phyloP scores from a whole-genome alignment of 2,329 filamentous ascomycete species.

The Sarocladiaceae sp. region DNA sequence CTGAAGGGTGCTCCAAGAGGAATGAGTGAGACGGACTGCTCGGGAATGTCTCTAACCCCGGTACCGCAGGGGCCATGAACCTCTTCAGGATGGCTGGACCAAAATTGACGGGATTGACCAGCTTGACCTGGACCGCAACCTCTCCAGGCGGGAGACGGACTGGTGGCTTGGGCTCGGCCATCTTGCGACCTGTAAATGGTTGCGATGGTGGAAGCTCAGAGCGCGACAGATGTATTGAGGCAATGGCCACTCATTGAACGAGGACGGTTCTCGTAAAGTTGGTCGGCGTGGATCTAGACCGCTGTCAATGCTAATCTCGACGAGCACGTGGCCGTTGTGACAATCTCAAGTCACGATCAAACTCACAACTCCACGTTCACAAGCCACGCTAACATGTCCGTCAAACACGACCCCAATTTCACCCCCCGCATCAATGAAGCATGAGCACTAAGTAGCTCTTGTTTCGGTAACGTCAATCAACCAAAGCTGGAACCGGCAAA shows the following conservation, averaged over 20 bases:
- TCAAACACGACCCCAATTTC: too few relatives aligned
- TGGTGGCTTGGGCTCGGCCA: not conserved
- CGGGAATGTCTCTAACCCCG: constrained; percentile 26
- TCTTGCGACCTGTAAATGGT: too few relatives aligned
- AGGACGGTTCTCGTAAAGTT: too few relatives aligned
- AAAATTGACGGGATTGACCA: constrained; percentile 33
- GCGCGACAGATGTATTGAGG: too few relatives aligned
- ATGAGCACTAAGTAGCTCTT: not conserved
- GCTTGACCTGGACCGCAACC: constrained; percentile 17
- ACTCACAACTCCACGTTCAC: too few relatives aligned
- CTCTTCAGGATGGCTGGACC: constrained; percentile 30
- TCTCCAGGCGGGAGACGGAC: not conserved
- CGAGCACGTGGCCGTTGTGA: too few relatives aligned
- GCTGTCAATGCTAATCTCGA: too few relatives aligned
- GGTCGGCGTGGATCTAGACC: too few relatives aligned
- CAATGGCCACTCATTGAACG: too few relatives aligned
- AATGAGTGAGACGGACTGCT: constrained; percentile 23
- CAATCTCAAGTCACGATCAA: too few relatives aligned
- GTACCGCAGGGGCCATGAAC: constrained; percentile 31
- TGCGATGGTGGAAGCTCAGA: too few relatives aligned
- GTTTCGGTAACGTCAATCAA: not conserved
- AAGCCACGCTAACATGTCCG: too few relatives aligned
- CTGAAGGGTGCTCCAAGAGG: constrained; percentile 21
- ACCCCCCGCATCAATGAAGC: not conserved
- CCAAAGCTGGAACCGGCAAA: not conserved